Percentiles rank a stretch among this genome's conserved stretches.
Conservation (phyloP, 176 grass and related monocot genomes). For the Aegilops speltoides region DNA sequence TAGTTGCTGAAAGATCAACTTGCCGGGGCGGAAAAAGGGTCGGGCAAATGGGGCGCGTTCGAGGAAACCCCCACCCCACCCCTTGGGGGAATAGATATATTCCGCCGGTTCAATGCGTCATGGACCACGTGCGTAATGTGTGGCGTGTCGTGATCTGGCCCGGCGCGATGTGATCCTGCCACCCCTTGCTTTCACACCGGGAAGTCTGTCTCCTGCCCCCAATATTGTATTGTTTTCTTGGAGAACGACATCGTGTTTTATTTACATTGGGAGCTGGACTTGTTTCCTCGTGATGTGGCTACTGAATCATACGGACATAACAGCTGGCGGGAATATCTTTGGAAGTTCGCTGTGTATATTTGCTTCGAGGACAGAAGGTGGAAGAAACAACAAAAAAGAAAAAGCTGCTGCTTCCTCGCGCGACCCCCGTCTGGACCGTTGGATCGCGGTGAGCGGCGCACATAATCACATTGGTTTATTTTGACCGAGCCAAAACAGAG, state of each 20-base stretch:
- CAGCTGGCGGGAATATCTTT: neutral
- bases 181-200: neutral
- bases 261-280: neutral
- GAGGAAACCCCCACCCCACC: too few relatives aligned
- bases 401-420: too few relatives aligned
- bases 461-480: too few relatives aligned
- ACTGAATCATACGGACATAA: too few relatives aligned
- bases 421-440: too few relatives aligned
- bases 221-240: neutral
- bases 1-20: neutral
- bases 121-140: constrained; percentile 43
- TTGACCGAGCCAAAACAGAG: too few relatives aligned
- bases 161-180: neutral
- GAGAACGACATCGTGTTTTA: neutral
- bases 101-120: neutral
- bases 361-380: too few relatives aligned
- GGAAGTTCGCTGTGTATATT: neutral
- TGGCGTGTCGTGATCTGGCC: neutral
- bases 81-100: neutral
- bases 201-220: neutral
- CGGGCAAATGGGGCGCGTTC: neutral
- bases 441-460: too few relatives aligned
- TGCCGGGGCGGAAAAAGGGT: neutral
- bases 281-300: neutral
- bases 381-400: too few relatives aligned